phyloP scores from a whole-genome alignment of 768 basidiomycete species.

The Auricularia sp. region DNA sequence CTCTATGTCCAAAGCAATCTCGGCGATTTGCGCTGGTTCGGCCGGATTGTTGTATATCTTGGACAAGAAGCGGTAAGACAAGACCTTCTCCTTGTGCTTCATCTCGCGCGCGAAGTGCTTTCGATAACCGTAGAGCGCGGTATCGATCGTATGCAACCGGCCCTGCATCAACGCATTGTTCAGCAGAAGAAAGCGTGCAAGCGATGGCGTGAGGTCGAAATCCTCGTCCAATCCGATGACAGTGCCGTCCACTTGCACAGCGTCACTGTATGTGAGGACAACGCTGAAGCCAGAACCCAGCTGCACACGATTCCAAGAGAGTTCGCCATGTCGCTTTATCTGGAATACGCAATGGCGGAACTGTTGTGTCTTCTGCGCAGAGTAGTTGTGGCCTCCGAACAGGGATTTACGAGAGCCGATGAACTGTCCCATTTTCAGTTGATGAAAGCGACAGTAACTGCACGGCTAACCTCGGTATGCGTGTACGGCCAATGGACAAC shows the following conservation, averaged over 20 bases:
- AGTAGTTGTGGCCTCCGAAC: conserved; percentile 40
- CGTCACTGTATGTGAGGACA: conserved; percentile 44
- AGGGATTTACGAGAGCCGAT: conserved; percentile 35
- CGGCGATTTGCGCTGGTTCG: conserved; percentile 32
- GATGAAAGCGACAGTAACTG: neutral
- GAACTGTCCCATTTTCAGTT: conserved; percentile 21
- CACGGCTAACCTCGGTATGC: conserved; percentile 36
- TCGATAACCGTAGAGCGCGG: conserved; percentile 41
- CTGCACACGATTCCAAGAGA: conserved; percentile 41
- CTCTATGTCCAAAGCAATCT: conserved; percentile 39
- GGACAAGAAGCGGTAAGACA: conserved; percentile 55
- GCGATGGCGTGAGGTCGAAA: conserved; percentile 47
- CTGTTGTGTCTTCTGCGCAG: conserved; percentile 35
- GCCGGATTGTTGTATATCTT: conserved; percentile 49
- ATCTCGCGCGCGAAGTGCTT: conserved; percentile 37
- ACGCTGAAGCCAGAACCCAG: conserved; percentile 63
- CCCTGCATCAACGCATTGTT: conserved; percentile 42
- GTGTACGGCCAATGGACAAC: conserved; percentile 55
- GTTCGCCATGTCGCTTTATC: conserved; percentile 43
- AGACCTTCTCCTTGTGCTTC: conserved; percentile 37
- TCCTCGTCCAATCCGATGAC: conserved; percentile 56
- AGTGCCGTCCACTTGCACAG: conserved; percentile 37
- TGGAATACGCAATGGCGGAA: conserved; percentile 39
- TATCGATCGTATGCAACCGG: conserved; percentile 34
- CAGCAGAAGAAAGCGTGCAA: conserved; percentile 53